A percentile compares a stretch with the other conserved stretches of the same genome.
Conservation (phyloP, 202 grass and related monocot species). For the Hordeum pubiflorum region DNA sequence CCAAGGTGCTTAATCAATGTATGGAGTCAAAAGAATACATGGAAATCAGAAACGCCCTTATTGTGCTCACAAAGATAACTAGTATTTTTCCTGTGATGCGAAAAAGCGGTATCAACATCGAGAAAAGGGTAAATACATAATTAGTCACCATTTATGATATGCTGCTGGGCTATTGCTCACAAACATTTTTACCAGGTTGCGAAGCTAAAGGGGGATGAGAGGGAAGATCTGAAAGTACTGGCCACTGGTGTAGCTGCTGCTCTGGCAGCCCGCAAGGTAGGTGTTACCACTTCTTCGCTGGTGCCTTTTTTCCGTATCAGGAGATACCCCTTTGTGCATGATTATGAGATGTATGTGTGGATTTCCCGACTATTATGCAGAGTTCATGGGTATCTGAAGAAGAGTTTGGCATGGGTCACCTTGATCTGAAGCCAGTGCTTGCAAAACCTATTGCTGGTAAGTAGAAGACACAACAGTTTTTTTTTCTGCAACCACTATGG, state of each 20-base stretch:
- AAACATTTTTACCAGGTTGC: slow-evolving; percentile 46
- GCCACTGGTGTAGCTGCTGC: slow-evolving; percentile 92
- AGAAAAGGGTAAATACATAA: slow-evolving; percentile 61
- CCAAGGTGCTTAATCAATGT: slow-evolving; percentile 77
- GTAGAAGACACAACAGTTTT: slow-evolving; percentile 5
- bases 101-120: slow-evolving; percentile 85
- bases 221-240: slow-evolving; percentile 96
- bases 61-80: slow-evolving; percentile 93
- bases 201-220: slow-evolving; percentile 88
- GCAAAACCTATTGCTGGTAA: slow-evolving; percentile 64
- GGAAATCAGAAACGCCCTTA: slow-evolving; percentile 95
- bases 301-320: not conserved
- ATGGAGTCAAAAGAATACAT: slow-evolving; percentile 98
- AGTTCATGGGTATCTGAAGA: slow-evolving; percentile 95
- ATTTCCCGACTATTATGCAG: slow-evolving; percentile 40
- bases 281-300: slow-evolving; percentile 5
- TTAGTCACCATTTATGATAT: slow-evolving; percentile 8
- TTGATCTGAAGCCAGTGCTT: slow-evolving; percentile 67
- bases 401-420: slow-evolving; percentile 89
- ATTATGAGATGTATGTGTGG: not conserved
- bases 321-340: not conserved
- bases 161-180: slow-evolving; percentile 21
- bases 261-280: slow-evolving; percentile 89
- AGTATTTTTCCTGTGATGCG: slow-evolving; percentile 73
- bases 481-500: not conserved